Base-by-base conservation (phyloP, 768 basidiomycete species). In the Rhizopogon vinicolor region DNA sequence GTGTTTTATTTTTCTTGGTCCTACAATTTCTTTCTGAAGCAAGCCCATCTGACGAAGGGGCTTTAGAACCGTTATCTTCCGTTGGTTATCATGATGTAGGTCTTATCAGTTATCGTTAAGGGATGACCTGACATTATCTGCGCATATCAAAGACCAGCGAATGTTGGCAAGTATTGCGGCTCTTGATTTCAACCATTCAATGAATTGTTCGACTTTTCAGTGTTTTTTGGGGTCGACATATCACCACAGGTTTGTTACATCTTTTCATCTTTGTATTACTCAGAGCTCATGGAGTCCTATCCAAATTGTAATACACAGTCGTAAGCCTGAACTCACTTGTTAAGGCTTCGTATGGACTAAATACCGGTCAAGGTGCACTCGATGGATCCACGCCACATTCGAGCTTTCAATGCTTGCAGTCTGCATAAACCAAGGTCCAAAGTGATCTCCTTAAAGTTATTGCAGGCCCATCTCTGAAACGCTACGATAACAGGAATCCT, bases 21-120 rank as follows among this genome's bases (percentile, higher is more conserved):
- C 25, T 25, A 25, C 25, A 25, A 8, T 28, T 28, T 55, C n/a
- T 25, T 25, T 56, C 28, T 28, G 5, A 35, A 10, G 16, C 18
- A 18, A 41, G 35, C 35, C 12, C 8, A 35, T 37, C 40, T 29
- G 18, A 52, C 19, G 6, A 16, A 13, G 41, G 14, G 46, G 42
- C 28, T 45, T 14, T 44, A 56, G 55, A 56, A 53, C 40, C 55
- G 51, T 41, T 56, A 56, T 29, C 53, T 56, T 43, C 55, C 55
- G 12, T 18, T 56, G 3, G 3, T 19, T 19, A 12, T 41, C 29
- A 56, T 56, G 55, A 40, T 28, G 55, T 56, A 33, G 31, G 55
- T 56, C 6, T 41, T 10, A 31, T 29, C 29, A 25, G 13, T 12
- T 13, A 29, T n/a, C 7, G n/a, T 14, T 46, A 25, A 25, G 31